Evolutionary conservation across 2,329 filamentous ascomycete genomes (phyloP).

Genomic region (Cercospora sp.): DNA sequence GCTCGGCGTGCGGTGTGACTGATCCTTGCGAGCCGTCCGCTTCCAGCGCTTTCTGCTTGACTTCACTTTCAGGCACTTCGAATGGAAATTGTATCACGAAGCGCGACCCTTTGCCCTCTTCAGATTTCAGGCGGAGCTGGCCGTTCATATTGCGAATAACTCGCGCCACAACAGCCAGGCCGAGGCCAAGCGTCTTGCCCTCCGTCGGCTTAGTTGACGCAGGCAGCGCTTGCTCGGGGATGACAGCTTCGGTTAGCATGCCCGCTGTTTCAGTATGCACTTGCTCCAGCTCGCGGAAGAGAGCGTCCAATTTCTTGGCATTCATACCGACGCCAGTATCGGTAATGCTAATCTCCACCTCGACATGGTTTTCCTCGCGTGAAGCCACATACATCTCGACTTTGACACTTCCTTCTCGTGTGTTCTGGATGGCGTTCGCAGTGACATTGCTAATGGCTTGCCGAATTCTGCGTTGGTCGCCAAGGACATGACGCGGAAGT

Average conservation of each 20-base stretch:
- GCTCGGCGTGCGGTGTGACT: slow-evolving; percentile 32
- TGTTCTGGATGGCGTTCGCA: slow-evolving; percentile 83
- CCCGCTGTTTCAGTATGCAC: slow-evolving; percentile 59
- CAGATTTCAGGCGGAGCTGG: slow-evolving; percentile 79
- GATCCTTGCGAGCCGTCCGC: slow-evolving; percentile 26
- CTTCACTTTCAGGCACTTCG: slow-evolving; percentile 55
- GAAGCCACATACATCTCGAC: slow-evolving; percentile 69
- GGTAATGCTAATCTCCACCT: slow-evolving; percentile 71
- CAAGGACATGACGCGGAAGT: slow-evolving; percentile 69
- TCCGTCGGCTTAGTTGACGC: slow-evolving; percentile 39
- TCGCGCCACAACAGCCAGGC: slow-evolving; percentile 83
- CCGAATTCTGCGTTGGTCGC: slow-evolving; percentile 76
- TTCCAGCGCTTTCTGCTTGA: slow-evolving; percentile 25
- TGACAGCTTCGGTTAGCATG: slow-evolving; percentile 43
- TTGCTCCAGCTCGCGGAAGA: slow-evolving; percentile 66
- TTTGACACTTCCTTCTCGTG: slow-evolving; percentile 64
- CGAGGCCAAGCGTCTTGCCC: slow-evolving; percentile 67
- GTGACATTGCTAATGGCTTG: slow-evolving; percentile 81
- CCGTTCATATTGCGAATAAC: slow-evolving; percentile 90
- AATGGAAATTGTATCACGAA: slow-evolving; percentile 82
- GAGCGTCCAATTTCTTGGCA: slow-evolving; percentile 56
- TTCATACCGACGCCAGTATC: slow-evolving; percentile 73
- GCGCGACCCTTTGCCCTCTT: slow-evolving; percentile 76
- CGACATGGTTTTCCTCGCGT: slow-evolving; percentile 54
- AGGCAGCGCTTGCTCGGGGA: slow-evolving; percentile 35